Conservation (phyloP, 2,329 filamentous ascomycete species). For the Neofusicoccum kwambonambiense region DNA sequence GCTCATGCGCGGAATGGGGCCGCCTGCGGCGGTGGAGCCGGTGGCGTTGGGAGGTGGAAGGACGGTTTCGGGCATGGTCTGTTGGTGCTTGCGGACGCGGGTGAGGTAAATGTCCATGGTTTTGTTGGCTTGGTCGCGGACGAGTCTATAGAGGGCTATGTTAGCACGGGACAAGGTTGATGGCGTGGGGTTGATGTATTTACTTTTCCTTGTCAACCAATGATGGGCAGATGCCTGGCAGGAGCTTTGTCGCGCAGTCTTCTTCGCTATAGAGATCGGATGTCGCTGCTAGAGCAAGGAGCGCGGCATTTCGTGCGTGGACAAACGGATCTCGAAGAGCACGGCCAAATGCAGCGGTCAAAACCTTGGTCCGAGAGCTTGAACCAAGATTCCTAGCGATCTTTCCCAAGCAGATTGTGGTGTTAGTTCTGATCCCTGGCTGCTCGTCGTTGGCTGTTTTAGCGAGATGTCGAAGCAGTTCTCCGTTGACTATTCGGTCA, state of each 20-base stretch:
- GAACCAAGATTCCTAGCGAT: slow-evolving; percentile 85
- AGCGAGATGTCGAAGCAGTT: slow-evolving; percentile 83
- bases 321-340: slow-evolving; percentile 92
- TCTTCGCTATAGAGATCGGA: slow-evolving; percentile 84
- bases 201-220: slow-evolving; percentile 90
- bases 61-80: slow-evolving; percentile 75
- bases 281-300: slow-evolving; percentile 84
- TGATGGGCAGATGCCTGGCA: slow-evolving; percentile 80
- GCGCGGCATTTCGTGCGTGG: slow-evolving; percentile 84
- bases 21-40: slow-evolving; percentile 48
- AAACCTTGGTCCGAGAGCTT: slow-evolving; percentile 77
- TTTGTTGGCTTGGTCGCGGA: slow-evolving; percentile 88
- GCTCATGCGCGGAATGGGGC: slow-evolving; percentile 68
- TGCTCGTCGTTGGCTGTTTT: slow-evolving; percentile 98
- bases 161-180: slow-evolving; percentile 14
- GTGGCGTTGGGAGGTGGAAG: slow-evolving; percentile 60
- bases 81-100: slow-evolving; percentile 75
- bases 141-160: slow-evolving; percentile 47
- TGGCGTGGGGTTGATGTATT: slow-evolving; percentile 23
- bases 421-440: slow-evolving; percentile 95
- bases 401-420: slow-evolving; percentile 94
- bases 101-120: slow-evolving; percentile 83
- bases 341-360: slow-evolving; percentile 87
- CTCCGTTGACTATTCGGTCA: slow-evolving; percentile 89
- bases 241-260: slow-evolving; percentile 78